Conservation (phyloP, 2,329 filamentous ascomycete species). For the Neonectria hederae region DNA sequence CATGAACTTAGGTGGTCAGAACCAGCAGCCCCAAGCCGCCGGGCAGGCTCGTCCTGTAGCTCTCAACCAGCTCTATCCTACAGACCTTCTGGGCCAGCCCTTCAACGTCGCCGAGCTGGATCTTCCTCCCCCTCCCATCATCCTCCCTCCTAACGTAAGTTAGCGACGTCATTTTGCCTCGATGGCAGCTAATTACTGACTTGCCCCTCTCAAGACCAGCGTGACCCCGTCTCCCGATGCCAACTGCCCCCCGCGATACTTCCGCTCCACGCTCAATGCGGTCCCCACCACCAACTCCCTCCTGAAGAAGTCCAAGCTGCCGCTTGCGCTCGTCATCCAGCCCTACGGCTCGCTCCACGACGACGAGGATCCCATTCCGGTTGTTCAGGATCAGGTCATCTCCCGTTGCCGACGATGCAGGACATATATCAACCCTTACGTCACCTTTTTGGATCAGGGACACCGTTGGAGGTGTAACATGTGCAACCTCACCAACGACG, state of each 20-base stretch:
- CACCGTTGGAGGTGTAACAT: slow-evolving; percentile 99
- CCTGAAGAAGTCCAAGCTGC: slow-evolving; percentile 95
- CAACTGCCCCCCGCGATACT: slow-evolving; percentile 93
- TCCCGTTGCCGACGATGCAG: slow-evolving; percentile 94
- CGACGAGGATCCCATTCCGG: slow-evolving; percentile 86
- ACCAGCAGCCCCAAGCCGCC: slow-evolving; percentile 52
- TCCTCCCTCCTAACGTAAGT: slow-evolving; percentile 91
- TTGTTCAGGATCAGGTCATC: slow-evolving; percentile 97
- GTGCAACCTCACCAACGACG: slow-evolving; percentile 98
- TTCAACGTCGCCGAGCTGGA: slow-evolving; percentile 96
- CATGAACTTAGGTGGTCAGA: slow-evolving; percentile 75
- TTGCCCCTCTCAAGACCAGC: slow-evolving; percentile 68
- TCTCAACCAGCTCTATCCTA: slow-evolving; percentile 90
- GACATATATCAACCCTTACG: slow-evolving; percentile 98
- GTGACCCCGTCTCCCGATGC: slow-evolving; percentile 90
- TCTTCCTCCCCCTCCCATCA: slow-evolving; percentile 87
- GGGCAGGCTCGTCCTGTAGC: slow-evolving; percentile 56
- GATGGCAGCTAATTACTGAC: slow-evolving; percentile 49
- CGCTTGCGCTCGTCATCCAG: slow-evolving; percentile 95
- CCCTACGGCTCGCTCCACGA: slow-evolving; percentile 95
- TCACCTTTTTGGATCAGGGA: slow-evolving; percentile 94
- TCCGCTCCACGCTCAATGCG: slow-evolving; percentile 93
- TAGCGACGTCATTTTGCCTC: neutral
- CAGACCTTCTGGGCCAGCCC: slow-evolving; percentile 89
- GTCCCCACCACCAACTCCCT: slow-evolving; percentile 92